phyloP scores from a whole-genome alignment of 495 filamentous ascomycete species.

The Penicillium paxilli region DNA sequence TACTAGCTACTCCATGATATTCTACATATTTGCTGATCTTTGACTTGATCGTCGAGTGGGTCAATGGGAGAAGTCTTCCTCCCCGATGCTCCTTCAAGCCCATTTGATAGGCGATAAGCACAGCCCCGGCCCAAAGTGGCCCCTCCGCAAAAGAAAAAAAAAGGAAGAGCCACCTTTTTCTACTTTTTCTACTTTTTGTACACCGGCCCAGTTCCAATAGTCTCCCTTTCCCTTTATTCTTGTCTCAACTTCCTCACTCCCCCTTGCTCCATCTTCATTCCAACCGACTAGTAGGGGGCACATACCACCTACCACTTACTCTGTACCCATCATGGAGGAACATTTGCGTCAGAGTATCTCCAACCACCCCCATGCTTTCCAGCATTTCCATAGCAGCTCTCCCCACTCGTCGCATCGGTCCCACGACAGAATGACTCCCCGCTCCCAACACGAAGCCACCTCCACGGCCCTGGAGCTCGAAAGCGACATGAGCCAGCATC shows the following conservation, averaged over 20 bases:
- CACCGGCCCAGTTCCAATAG: no score
- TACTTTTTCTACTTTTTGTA: no score
- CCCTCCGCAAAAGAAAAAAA: background rate
- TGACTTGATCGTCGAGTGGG: no score
- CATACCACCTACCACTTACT: background rate
- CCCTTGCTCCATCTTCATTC: constrained; percentile 3
- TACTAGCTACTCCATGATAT: no score
- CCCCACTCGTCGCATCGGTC: constrained; percentile 20
- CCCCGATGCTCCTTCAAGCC: no score
- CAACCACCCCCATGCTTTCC: constrained; percentile 30
- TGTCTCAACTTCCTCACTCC: background rate
- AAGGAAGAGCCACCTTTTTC: background rate
- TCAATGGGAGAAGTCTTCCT: no score
- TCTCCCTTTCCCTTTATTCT: background rate
- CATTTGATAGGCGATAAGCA: constrained; percentile 12
- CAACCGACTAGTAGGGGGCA: background rate
- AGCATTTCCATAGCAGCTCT: constrained; percentile 20
- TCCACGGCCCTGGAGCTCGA: constrained; percentile 38
- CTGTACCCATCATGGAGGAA: constrained; percentile 36
- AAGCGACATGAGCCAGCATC: constrained; percentile 20
- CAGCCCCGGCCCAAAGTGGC: no score
- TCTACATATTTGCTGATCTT: no score
- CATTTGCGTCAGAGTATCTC: constrained; percentile 41
- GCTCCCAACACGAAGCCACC: constrained; percentile 31
- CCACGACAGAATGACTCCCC: constrained; percentile 21